Evolutionary conservation across 768 basidiomycete genomes (phyloP).

Genomic region (Termitomyces eurrhizus): DNA sequence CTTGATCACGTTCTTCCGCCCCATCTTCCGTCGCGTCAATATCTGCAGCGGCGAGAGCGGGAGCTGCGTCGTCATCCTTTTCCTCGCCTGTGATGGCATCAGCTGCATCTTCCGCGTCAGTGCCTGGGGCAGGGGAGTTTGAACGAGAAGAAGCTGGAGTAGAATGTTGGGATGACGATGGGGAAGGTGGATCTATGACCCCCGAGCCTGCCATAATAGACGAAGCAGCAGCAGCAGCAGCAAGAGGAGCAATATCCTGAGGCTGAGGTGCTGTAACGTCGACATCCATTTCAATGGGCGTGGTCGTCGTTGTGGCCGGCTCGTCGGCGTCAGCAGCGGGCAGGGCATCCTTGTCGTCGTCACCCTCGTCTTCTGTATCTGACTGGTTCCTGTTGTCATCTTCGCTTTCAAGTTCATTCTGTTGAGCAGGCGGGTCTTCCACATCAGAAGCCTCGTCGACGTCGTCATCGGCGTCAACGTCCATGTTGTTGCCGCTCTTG

Average conservation of each 20-base stretch:
- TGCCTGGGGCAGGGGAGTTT: constrained; percentile 30
- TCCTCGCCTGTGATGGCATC: constrained; percentile 16
- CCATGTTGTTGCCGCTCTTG: constrained; percentile 14
- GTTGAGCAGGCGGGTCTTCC: constrained; percentile 6
- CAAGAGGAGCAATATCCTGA: constrained; percentile 24
- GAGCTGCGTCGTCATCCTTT: neutral
- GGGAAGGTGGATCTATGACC: constrained; percentile 34
- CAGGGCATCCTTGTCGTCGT: constrained; percentile 27
- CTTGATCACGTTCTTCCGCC: constrained; percentile 25
- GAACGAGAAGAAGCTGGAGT: constrained; percentile 40
- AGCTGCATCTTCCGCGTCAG: constrained; percentile 2
- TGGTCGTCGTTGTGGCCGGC: constrained; percentile 17
- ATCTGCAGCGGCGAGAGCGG: constrained; percentile 15
- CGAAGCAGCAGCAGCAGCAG: constrained; percentile 37
- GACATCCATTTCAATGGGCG: constrained; percentile 21
- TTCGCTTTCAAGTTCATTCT: constrained; percentile 18
- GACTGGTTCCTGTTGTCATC: constrained; percentile 24
- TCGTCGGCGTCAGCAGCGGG: constrained; percentile 18
- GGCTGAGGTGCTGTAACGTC: constrained; percentile 28
- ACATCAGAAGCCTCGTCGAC: constrained; percentile 15
- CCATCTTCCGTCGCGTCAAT: constrained; percentile 20
- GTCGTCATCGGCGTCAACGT: constrained; percentile 15
- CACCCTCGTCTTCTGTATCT: constrained; percentile 18
- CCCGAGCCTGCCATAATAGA: constrained; percentile 46
- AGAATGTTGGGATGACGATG: constrained; percentile 28